Percentiles rank a stretch among this genome's conserved stretches.
These are phyloP conservation scores for Coemansia sp. DNA, from an alignment of 192 early-diverging fungal species.

Conservation along the genomic window DNA sequence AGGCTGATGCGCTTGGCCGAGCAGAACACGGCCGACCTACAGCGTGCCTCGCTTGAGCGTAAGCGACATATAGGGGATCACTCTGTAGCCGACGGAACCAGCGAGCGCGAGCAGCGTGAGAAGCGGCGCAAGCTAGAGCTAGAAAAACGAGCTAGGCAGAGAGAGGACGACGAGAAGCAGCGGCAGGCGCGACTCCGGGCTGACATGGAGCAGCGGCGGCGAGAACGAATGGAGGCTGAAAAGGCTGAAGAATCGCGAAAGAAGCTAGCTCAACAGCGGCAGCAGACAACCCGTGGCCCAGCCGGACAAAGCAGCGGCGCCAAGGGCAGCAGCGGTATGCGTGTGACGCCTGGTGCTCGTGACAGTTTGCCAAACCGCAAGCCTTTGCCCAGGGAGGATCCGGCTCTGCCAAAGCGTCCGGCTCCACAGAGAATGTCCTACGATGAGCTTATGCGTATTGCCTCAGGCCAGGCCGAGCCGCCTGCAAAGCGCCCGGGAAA, in stretches of 20 bases:
- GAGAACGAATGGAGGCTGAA: slow-evolving; percentile 15
- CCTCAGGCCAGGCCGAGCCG: slow-evolving; percentile 14
- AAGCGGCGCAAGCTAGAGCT: slow-evolving; percentile 36
- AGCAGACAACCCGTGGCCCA: background rate
- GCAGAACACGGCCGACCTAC: slow-evolving; percentile 44
- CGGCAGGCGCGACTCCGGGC: slow-evolving; percentile 7
- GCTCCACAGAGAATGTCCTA: slow-evolving; percentile 27
- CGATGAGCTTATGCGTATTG: slow-evolving; percentile 48
- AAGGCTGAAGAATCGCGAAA: slow-evolving; percentile 3
- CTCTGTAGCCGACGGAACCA: background rate
- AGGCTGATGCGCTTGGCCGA: slow-evolving; percentile 49
- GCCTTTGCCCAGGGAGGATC: background rate
- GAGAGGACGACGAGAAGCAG: slow-evolving; percentile 33
- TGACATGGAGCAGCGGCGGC: slow-evolving; percentile 15
- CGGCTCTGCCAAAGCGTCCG: background rate
- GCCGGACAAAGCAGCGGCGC: background rate
- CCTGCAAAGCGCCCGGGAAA: background rate
- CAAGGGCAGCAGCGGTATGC: background rate
- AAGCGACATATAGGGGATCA: slow-evolving; percentile 17
- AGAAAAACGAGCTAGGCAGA: slow-evolving; percentile 29
- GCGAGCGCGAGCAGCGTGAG: slow-evolving; percentile 16
- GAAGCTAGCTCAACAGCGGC: slow-evolving; percentile 1
- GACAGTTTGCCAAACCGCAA: background rate
- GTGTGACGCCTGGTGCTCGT: background rate
- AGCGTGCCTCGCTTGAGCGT: slow-evolving; percentile 28